Evolutionary conservation across 2,329 filamentous ascomycete species (phyloP), one percentile per base, ranked within the genome.

Genomic region (Chrysoporthe austroafricana): DNA sequence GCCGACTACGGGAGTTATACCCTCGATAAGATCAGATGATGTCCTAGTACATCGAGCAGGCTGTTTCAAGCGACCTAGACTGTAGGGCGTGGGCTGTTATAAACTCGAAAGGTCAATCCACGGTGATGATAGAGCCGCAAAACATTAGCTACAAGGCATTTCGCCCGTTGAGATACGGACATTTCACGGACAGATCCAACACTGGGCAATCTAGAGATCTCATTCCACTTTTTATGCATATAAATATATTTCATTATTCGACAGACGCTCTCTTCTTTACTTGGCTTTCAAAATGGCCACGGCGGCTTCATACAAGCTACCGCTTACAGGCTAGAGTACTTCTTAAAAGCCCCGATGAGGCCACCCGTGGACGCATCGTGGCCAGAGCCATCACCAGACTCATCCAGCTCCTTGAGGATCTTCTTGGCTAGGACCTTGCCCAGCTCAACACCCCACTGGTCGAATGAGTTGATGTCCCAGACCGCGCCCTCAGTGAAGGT

Each of bases 391-490:
- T 87, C 88, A 70, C 88, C 92, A n/a, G 86, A 80, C 77, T 90
- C 86, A 72, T 97, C 94, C 68, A 99, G 86, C 85, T 99, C 96
- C 73, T 81, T 80, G 74, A 93, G 90, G 72, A 94, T 94, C 84
- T 93, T 94, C 90, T 95, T 98, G 70, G 96, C 96, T 73, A 99
- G 84, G 52, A 91, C 90, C 90, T 99, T 99, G 80, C 96, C 96
- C 70, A 99, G 85, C 86, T 99, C 96, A 57, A 99, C 96, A 82
- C 96, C 96, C 96, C 96, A 99, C 86, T 99, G 96, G 83, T 99
- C 96, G 78, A 98, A 99, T 77, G 91, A 94, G 88, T 99, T 99
- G 86, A 99, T 97, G 84, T 98, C 97, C 96, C 96, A 99, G 78
- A 99, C 86, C 63, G 94, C 95, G 75, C 96, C 96, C 84, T 99